Conservation (phyloP, 2,329 filamentous ascomycete species). For the Fusarium abutilonis region DNA sequence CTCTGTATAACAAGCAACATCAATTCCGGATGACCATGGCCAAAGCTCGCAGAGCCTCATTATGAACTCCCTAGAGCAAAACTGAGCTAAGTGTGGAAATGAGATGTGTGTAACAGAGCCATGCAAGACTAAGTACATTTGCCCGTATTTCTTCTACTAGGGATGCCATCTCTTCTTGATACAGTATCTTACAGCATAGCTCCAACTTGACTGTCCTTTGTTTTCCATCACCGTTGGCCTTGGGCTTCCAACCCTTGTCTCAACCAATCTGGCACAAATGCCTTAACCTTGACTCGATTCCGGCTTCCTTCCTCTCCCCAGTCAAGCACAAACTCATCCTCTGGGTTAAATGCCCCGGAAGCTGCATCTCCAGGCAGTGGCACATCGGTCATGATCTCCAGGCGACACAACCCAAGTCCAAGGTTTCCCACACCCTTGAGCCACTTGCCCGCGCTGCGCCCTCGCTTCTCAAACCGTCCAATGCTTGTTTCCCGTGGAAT, state of each 20-base stretch:
- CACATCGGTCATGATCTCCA: conserved; percentile 91
- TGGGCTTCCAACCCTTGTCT: conserved; percentile 53
- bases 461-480: conserved; percentile 62
- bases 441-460: conserved; percentile 83
- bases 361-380: conserved; percentile 74
- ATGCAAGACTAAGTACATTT: conserved; percentile 5
- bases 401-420: conserved; percentile 83
- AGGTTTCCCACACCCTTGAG: conserved; percentile 83
- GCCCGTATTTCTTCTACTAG: conserved; percentile 21
- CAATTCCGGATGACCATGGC: not conserved
- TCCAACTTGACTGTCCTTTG: not conserved
- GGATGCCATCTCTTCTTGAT: conserved; percentile 11
- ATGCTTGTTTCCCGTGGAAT: conserved; percentile 61
- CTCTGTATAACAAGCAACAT: not conserved
- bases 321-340: conserved; percentile 69
- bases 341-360: conserved; percentile 68
- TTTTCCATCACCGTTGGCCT: conserved; percentile 31
- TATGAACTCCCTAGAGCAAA: not conserved
- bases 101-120: not conserved
- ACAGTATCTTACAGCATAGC: conserved; percentile 25
- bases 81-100: not conserved
- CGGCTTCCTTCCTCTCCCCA: conserved; percentile 57
- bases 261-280: conserved; percentile 86
- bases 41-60: not conserved
- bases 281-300: conserved; percentile 68